Conservation (phyloP, 176 grass and related monocot species). For the Aegilops tauschii region DNA sequence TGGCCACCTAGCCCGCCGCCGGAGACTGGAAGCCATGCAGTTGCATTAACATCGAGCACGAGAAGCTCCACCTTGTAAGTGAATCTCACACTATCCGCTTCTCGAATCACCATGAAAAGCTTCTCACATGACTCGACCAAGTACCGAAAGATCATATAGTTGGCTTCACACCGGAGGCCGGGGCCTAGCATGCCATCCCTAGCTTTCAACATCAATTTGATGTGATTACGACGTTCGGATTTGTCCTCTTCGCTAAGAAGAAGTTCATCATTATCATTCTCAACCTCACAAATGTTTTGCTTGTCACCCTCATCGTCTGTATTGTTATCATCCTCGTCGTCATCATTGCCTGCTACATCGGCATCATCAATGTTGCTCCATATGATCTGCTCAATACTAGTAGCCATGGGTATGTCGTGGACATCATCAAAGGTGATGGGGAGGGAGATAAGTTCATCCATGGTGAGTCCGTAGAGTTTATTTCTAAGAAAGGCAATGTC, state of each 20-base stretch:
- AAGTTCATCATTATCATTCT: too few species aligned
- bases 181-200: neutral
- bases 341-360: neutral
- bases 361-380: neutral
- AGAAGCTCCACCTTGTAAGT: neutral
- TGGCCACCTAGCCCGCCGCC: neutral
- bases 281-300: neutral
- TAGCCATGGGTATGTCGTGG: neutral
- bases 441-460: too few species aligned
- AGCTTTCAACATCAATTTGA: neutral
- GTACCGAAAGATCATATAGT: neutral
- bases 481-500: neutral
- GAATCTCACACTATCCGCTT: neutral
- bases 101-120: neutral
- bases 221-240: neutral
- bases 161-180: neutral
- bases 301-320: neutral
- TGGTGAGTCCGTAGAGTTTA: neutral
- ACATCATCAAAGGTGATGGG: neutral
- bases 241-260: neutral
- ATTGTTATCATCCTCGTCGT: too few species aligned
- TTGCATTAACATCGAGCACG: neutral
- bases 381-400: neutral
- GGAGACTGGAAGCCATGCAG: neutral
- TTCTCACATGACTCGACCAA: neutral